A percentile compares a stretch with the other conserved stretches of the same genome.
These are phyloP conservation scores for Solanum gandarillasii DNA, from an alignment of 257 asterid genomes.

Conservation along the genomic window DNA sequence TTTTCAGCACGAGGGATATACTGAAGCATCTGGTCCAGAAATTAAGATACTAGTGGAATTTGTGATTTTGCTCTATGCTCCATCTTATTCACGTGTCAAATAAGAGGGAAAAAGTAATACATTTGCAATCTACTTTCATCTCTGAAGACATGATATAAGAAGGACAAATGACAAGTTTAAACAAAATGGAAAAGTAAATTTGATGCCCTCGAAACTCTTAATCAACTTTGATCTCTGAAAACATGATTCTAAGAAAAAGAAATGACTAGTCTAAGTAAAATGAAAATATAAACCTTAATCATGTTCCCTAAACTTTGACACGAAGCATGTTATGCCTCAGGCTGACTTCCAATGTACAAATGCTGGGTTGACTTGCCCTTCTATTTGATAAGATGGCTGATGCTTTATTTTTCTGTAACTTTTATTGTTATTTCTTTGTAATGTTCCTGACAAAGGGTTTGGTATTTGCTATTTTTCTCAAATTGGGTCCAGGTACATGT, in stretches of 20 bases:
- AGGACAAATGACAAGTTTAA: not conserved
- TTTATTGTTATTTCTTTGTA: not conserved
- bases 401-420: not conserved
- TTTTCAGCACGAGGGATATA: not conserved
- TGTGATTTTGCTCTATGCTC: not conserved
- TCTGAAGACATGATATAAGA: not conserved
- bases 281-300: not conserved
- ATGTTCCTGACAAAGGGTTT: not conserved
- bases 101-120: not conserved
- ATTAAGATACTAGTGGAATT: not conserved
- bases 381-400: not conserved
- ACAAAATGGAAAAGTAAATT: not conserved
- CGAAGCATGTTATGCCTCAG: not conserved
- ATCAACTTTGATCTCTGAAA: not conserved
- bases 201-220: not conserved
- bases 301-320: not conserved
- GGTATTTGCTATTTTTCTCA: not conserved
- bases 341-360: not conserved
- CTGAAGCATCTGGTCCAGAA: not conserved
- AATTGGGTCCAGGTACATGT: conserved; percentile 46
- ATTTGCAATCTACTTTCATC: not conserved
- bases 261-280: not conserved
- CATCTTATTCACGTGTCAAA: not conserved
- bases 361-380: not conserved
- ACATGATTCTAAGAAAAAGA: not conserved